phyloP scores from a whole-genome alignment of 305 asterid genomes.

The Fraxinus floribunda region DNA sequence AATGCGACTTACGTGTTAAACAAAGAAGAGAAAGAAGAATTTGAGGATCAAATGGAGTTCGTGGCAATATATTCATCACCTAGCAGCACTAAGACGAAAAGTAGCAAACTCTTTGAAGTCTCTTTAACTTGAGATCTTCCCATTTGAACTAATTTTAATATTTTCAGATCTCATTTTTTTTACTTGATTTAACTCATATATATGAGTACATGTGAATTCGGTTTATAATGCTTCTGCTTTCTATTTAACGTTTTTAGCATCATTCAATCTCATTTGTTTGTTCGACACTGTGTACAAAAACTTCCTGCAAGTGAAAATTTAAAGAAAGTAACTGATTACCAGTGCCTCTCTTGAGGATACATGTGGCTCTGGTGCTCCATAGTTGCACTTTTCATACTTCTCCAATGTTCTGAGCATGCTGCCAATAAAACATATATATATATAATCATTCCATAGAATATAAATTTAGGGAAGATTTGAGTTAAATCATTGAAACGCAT shows the following conservation, averaged over 20 bases:
- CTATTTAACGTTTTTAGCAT: neutral
- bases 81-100: slow-evolving; percentile 19
- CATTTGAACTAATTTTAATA: neutral
- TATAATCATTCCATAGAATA: slow-evolving; percentile 1
- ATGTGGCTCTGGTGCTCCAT: slow-evolving; percentile 94
- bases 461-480: neutral
- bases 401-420: slow-evolving; percentile 96
- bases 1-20: neutral
- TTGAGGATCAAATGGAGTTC: neutral
- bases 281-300: neutral
- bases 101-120: slow-evolving; percentile 47
- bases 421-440: slow-evolving; percentile 27
- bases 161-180: neutral
- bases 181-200: neutral
- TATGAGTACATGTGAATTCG: neutral
- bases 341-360: slow-evolving; percentile 90
- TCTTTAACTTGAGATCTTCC: neutral
- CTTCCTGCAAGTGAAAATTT: neutral
- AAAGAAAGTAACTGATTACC: slow-evolving; percentile 41
- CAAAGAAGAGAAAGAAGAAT: slow-evolving; percentile 11
- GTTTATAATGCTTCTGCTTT: neutral
- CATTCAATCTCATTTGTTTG: neutral
- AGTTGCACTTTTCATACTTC: slow-evolving; percentile 96
- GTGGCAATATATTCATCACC: slow-evolving; percentile 1
- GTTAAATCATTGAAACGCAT: neutral